Evolutionary conservation across 495 filamentous ascomycete species (phyloP), one percentile per base, ranked within the genome.

Genomic region (Talaromyces ruber): DNA sequence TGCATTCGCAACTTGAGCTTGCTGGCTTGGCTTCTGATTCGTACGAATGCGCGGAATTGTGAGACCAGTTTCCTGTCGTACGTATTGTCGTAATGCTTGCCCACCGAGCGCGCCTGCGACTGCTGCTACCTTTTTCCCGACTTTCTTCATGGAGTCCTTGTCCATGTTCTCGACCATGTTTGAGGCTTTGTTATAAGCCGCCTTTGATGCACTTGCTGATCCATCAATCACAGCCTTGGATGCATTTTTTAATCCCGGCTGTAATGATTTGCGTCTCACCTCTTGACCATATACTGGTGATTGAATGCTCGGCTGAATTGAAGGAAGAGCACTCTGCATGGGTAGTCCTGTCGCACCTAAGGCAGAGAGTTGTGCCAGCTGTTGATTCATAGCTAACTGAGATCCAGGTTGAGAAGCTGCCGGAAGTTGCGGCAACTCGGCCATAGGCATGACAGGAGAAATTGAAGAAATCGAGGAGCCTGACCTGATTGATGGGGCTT

Each of bases 131-230:
- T 47, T 47, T 34, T 52, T 60, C 14, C 39, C 59, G 4, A 60
- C 28, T 21, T 52, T 50, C 28, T 60, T 60, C 24, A 60, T 51
- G 1, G 39, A n/a, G n/a, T 60, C 59, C 6, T 28, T 60, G 28
- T 60, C 59, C 6, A 60, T 52, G 1, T 52, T 39, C 5, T 52
- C 39, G n/a, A 47, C 59, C 59, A 60, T 60, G 43, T 37, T 29
- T 26, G 59, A 60, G 0, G 59, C 59, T 22, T 51, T 60, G 11
- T 52, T 39, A 8, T 60, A 60, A 4, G 43, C 43, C 4, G 59
- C 59, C 39, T 39, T 50, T 51, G 43, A 50, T 29, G 24, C 59
- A 30, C 9, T 60, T 22, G 24, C 39, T 4, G 59, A 50, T 51
- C 39, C 39, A 25, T 60, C 59, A 11, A 50, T 18, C 43, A 60